Conservation (phyloP, 2,329 filamentous ascomycete genomes). For the Phyllosticta ampelicida region DNA sequence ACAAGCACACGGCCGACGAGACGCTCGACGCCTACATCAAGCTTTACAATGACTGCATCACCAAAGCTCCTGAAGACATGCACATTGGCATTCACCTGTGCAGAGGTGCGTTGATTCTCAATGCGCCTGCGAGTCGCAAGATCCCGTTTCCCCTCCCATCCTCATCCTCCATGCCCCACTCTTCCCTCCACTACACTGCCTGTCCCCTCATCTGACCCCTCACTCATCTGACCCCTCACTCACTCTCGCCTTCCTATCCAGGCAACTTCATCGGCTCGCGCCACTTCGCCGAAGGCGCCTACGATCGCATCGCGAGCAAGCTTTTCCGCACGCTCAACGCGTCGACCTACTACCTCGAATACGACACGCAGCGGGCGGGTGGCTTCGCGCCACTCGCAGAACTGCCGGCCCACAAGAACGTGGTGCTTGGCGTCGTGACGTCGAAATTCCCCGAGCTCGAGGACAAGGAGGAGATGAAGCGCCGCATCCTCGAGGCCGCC, state of each 20-base stretch:
- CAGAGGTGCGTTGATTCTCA: slow-evolving; percentile 19
- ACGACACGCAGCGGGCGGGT: slow-evolving; percentile 34
- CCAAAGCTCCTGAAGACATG: slow-evolving; percentile 53
- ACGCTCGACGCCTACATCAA: slow-evolving; percentile 62
- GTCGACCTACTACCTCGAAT: slow-evolving; percentile 26
- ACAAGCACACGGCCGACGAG: slow-evolving; percentile 54
- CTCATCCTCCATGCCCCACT: neutral
- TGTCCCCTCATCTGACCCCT: neutral
- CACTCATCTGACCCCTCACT: neutral
- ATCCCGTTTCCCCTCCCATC: neutral
- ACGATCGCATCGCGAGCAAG: slow-evolving; percentile 31
- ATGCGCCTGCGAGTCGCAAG: neutral
- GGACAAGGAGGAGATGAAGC: slow-evolving; percentile 32
- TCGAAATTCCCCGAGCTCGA: slow-evolving; percentile 33
- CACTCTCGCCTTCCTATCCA: slow-evolving; percentile 14
- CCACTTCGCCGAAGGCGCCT: slow-evolving; percentile 34
- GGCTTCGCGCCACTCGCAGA: slow-evolving; percentile 33
- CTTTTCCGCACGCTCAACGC: slow-evolving; percentile 21
- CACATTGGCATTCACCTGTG: slow-evolving; percentile 67
- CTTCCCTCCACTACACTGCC: neutral
- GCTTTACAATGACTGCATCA: slow-evolving; percentile 60
- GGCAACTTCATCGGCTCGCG: slow-evolving; percentile 33
- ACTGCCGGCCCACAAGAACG: slow-evolving; percentile 32
- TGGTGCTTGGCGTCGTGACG: slow-evolving; percentile 32
- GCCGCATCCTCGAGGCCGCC: slow-evolving; percentile 36